Evolutionary conservation across 2,329 filamentous ascomycete genomes (phyloP).

Genomic region (Aschersonia sp.): DNA sequence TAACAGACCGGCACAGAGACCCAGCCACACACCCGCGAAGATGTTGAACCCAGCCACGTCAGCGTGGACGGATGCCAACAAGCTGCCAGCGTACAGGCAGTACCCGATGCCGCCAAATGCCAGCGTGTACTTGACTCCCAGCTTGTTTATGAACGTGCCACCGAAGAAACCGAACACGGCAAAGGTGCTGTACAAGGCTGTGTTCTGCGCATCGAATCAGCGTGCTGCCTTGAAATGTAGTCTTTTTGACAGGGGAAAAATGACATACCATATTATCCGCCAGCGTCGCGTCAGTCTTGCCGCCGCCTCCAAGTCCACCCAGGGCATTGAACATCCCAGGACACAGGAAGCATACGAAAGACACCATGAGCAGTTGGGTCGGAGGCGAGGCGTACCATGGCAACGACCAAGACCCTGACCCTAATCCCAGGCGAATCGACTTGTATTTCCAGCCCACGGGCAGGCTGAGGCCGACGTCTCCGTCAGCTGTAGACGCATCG

Average conservation of each 20-base stretch:
- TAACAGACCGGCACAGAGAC: slow-evolving; percentile 63
- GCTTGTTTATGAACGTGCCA: slow-evolving; percentile 61
- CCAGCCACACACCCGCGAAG: slow-evolving; percentile 63
- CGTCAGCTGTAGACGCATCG: not conserved
- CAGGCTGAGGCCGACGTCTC: slow-evolving; percentile 5
- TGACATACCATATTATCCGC: slow-evolving; percentile 20
- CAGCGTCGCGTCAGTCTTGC: slow-evolving; percentile 27
- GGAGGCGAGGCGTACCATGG: slow-evolving; percentile 62
- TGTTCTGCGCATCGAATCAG: slow-evolving; percentile 25
- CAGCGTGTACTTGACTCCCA: slow-evolving; percentile 53
- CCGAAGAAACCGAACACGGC: slow-evolving; percentile 53
- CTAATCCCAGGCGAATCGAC: slow-evolving; percentile 19
- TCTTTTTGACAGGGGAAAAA: not conserved
- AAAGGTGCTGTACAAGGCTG: slow-evolving; percentile 57
- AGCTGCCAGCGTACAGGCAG: slow-evolving; percentile 54
- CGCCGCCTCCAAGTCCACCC: slow-evolving; percentile 48
- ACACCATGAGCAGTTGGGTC: slow-evolving; percentile 55
- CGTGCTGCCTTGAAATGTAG: not conserved
- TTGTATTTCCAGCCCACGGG: slow-evolving; percentile 48
- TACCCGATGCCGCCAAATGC: slow-evolving; percentile 64
- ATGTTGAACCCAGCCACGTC: slow-evolving; percentile 25
- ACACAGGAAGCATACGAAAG: slow-evolving; percentile 41
- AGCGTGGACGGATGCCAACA: slow-evolving; percentile 57
- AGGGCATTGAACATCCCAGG: slow-evolving; percentile 62
- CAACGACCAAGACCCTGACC: slow-evolving; percentile 27